Conservation (phyloP, 306 rosid genomes). For the Rubus parviflorus region DNA sequence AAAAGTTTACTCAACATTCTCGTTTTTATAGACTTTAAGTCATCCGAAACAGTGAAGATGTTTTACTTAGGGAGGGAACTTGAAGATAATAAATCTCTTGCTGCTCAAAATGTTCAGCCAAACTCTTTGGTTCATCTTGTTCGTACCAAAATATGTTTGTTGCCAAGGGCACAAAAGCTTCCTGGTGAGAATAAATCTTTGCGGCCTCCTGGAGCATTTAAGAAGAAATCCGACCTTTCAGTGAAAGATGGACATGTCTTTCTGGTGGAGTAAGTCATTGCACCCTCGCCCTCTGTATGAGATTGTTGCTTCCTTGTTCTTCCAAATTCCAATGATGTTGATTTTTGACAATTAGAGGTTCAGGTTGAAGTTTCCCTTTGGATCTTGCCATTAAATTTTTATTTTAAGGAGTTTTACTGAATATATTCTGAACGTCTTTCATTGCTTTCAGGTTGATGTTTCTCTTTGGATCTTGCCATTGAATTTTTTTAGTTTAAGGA, state of each 20-base stretch:
- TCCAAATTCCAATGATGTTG: not conserved
- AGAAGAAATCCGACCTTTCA: slow-evolving; percentile 92
- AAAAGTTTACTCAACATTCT: slow-evolving; percentile 3
- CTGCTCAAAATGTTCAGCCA: slow-evolving; percentile 81
- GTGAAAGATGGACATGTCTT: slow-evolving; percentile 96
- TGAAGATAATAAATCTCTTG: slow-evolving; percentile 67
- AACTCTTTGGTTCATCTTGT: slow-evolving; percentile 95
- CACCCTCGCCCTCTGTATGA: not conserved
- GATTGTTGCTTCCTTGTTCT: not conserved
- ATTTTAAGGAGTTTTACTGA: not conserved
- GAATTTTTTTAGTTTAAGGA: not conserved
- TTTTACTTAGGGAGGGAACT: slow-evolving; percentile 81
- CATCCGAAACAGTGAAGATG: slow-evolving; percentile 65
- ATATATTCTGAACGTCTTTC: not conserved
- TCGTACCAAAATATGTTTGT: slow-evolving; percentile 73
- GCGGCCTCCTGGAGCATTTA: slow-evolving; percentile 98
- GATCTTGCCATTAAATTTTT: not conserved
- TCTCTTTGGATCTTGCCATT: not conserved
- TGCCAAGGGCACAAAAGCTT: slow-evolving; percentile 79
- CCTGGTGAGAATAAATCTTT: slow-evolving; percentile 87
- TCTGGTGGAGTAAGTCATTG: slow-evolving; percentile 76
- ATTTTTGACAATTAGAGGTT: not conserved
- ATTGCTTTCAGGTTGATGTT: not conserved
- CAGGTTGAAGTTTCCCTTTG: not conserved
- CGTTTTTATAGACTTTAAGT: slow-evolving; percentile 70